These are phyloP conservation scores for Cryptococcus sp. DNA, from an alignment of 1,284 basidiomycete species.

Conservation along the genomic window DNA sequence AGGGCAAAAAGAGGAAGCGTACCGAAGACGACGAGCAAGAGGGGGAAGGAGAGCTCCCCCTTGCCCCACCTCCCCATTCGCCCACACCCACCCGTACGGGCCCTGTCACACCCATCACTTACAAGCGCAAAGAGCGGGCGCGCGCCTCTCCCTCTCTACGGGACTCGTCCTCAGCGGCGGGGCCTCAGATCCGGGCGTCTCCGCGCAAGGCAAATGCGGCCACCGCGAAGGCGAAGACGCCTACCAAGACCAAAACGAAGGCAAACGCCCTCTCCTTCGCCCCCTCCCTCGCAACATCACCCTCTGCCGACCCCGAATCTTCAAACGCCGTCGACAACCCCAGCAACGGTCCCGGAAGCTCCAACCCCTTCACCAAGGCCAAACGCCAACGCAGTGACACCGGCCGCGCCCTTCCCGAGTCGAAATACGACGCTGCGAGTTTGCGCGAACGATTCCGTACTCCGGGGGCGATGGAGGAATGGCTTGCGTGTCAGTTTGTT, in stretches of 20 bases:
- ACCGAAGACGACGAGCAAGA: background rate
- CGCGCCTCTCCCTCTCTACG: no score
- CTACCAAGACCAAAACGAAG: background rate
- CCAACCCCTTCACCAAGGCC: background rate
- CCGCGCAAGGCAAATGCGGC: background rate
- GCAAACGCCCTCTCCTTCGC: background rate
- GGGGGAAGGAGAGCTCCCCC: no score
- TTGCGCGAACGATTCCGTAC: slow-evolving; percentile 6
- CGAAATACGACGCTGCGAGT: slow-evolving; percentile 3
- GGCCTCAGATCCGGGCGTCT: no score
- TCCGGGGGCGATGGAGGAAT: slow-evolving; percentile 25
- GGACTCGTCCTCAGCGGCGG: no score
- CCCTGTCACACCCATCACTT: no score
- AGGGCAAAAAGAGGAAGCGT: slow-evolving; percentile 2
- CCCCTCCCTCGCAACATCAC: no score
- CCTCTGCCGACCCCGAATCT: no score
- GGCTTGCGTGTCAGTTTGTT: slow-evolving; percentile 31
- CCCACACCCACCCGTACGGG: background rate
- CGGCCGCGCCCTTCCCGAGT: background rate
- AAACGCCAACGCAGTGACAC: background rate
- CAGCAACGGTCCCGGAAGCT: no score
- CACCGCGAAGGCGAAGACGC: background rate
- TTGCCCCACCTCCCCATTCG: background rate
- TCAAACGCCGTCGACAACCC: no score
- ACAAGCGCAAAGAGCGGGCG: no score